Evolutionary conservation across 140 eudicot genomes (phyloP).

Genomic region (Cichorium intybus): DNA sequence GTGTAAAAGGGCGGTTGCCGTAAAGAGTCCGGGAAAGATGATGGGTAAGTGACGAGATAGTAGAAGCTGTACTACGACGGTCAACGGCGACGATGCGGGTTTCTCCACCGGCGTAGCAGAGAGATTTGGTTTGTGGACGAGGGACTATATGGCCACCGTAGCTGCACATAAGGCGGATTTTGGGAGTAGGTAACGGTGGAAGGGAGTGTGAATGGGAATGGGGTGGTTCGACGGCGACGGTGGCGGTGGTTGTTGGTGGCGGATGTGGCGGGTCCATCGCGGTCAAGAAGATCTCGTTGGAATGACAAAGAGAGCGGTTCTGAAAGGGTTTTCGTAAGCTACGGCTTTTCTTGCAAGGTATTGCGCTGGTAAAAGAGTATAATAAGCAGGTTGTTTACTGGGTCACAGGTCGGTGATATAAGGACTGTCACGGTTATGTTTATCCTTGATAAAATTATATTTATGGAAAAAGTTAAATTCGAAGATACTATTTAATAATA

Average conservation of each 20-base stretch:
- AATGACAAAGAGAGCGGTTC: constrained; percentile 6
- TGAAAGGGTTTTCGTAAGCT: constrained; percentile 23
- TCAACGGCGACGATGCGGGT: constrained; percentile 87
- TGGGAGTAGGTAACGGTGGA: constrained; percentile 48
- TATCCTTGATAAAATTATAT: background rate
- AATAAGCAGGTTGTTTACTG: constrained; percentile 16
- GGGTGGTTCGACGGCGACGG: constrained; percentile 24
- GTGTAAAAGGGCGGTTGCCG: constrained; percentile 52
- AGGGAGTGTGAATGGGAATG: constrained; percentile 23
- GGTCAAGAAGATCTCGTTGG: constrained; percentile 17
- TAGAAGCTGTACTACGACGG: constrained; percentile 65
- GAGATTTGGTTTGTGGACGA: constrained; percentile 72
- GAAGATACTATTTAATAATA: background rate
- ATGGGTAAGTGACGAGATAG: constrained; percentile 40
- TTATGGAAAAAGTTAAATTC: background rate
- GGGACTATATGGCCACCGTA: constrained; percentile 84
- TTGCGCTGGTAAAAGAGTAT: constrained; percentile 7
- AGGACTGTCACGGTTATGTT: constrained; percentile 3
- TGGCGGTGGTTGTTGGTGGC: constrained; percentile 25
- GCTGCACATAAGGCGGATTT: constrained; percentile 87
- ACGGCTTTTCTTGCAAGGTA: constrained; percentile 14
- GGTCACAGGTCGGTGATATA: constrained; percentile 14
- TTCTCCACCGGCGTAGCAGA: constrained; percentile 81
- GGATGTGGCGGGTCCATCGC: constrained; percentile 44
- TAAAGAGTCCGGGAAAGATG: constrained; percentile 57